Base-by-base conservation (phyloP, 73 alveolate genomes). In the Paramecium octaurelia region DNA sequence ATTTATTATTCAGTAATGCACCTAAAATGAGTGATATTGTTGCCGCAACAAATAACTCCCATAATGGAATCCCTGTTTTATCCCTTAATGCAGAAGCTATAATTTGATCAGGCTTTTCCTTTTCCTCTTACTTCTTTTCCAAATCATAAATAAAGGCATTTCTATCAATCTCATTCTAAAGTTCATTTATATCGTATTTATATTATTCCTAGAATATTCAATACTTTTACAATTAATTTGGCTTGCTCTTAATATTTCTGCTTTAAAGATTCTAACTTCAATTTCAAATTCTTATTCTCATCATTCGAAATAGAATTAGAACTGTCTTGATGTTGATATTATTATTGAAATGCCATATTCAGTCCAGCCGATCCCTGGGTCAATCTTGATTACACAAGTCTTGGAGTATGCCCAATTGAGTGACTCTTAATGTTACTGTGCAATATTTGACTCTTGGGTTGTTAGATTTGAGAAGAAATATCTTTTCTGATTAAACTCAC, bases 61-160 rank as follows among this genome's bases (percentile, higher is more conserved):
- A 68, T 24, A 60, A 60, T 10, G 83, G 83, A 10, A 68, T 68
- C 3, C 84, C 21, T 31, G 84, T 68, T 68, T 54, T 54, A 23
- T 68, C 84, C 27, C 84, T 68, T 27, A 68, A 12, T 31, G 46
- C 50, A 31, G 46, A 68, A 18, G 69, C 69, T 4, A 68, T 68
- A 3, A 68, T 31, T 31, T 68, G 8, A 68, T 68, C 84, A 6
- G 54, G 20, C 24, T 27, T 10, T 0, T 34, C 46, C 21, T 31
- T 24, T 68, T 68, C 46, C n/a, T 68, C 27, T 68, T 68, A 68
- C 10, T 31, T 31, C 23, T 27, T 31, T 12, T 27, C 48, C 12
- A 34, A 68, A 68, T 68, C 84, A 68, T 68, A 68, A 68, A 68
- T 68, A 68, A 68, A 68, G 6, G 84, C 40, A 68, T 68, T 27